Base-by-base conservation (phyloP, 495 filamentous ascomycete species). In the Annulohypoxylon stygium region DNA sequence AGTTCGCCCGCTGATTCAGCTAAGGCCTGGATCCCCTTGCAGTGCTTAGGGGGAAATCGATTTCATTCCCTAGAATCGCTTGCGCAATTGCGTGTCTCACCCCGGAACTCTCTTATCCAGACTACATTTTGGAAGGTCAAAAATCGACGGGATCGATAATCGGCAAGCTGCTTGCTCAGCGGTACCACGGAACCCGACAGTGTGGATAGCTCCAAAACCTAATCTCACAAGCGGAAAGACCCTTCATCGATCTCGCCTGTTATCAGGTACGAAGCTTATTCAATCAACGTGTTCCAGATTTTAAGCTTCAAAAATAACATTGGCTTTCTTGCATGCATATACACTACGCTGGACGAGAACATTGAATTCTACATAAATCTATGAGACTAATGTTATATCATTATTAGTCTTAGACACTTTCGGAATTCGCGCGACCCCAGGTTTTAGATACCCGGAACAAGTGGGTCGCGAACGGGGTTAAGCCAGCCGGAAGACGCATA, bases 171-270 rank as follows among this genome's bases (percentile, higher is more conserved):
- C 6, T 53, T 30, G 23, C 3, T 53, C 25, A 14, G 3, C 11
- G 20, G 51, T 55, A 34, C 11, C 30, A n/a, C 36, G n/a, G 30
- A 65, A 64, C 51, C 72, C 72, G 64, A 51, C 67, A 65, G 50
- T 64, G 11, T 71, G 72, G 72, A 48, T 70, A 53, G 64, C 51
- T 61, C 59, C 37, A 71, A 75, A 75, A 75, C 64, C 43, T 68
- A 65, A 75, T 71, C 72, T 75, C 25, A 41, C 25, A 39, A 65
- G 25, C 59, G 47, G 47, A 30, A 68, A 53, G 63, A 45, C 59
- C 59, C 67, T 65, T 64, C 45, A 0, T 26, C 26, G 41, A 45
- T 48, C 37, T 20, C 20, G 2, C 51, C 20, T 6, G 5, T 18
- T 18, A 23, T 23, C 18, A 50, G 20, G 20, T 55, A 68, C 16